Evolutionary conservation across 257 asterid genomes (phyloP).

Genomic region (Penstemon davidsonii): DNA sequence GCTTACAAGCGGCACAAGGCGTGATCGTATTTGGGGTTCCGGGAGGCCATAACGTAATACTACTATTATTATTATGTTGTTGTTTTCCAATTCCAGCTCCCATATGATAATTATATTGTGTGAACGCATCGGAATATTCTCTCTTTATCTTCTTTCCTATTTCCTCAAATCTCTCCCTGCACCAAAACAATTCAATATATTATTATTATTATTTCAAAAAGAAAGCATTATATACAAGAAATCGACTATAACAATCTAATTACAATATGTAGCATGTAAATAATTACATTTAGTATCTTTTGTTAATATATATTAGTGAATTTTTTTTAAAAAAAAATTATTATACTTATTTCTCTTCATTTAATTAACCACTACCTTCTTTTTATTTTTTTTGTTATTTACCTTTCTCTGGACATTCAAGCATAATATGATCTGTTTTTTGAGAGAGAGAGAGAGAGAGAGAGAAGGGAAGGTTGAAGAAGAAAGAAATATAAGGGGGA

Average conservation of each 20-base stretch:
- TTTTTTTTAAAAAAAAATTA: not conserved
- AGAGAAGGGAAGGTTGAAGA: constrained; percentile 26
- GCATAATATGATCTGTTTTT: constrained; percentile 54
- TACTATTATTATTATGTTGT: constrained; percentile 20
- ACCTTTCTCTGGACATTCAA: constrained; percentile 95
- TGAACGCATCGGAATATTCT: constrained; percentile 49
- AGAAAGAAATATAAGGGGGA: constrained; percentile 28
- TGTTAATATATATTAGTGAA: not conserved
- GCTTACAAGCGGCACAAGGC: constrained; percentile 94
- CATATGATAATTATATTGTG: constrained; percentile 24
- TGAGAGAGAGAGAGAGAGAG: constrained; percentile 36
- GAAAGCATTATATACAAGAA: not conserved
- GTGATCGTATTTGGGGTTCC: constrained; percentile 63
- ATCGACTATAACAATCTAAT: not conserved
- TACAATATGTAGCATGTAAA: not conserved
- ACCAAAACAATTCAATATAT: not conserved
- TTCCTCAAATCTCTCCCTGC: constrained; percentile 79
- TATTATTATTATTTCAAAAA: not conserved
- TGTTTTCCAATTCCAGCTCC: constrained; percentile 24
- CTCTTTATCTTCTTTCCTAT: constrained; percentile 80
- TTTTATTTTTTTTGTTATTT: not conserved
- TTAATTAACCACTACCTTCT: not conserved
- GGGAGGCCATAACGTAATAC: constrained; percentile 38
- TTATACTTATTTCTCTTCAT: not conserved
- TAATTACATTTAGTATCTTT: not conserved